phyloP scores from a whole-genome alignment of 2,329 filamentous ascomycete genomes.

The Pseudocercospora pini-densiflorae region DNA sequence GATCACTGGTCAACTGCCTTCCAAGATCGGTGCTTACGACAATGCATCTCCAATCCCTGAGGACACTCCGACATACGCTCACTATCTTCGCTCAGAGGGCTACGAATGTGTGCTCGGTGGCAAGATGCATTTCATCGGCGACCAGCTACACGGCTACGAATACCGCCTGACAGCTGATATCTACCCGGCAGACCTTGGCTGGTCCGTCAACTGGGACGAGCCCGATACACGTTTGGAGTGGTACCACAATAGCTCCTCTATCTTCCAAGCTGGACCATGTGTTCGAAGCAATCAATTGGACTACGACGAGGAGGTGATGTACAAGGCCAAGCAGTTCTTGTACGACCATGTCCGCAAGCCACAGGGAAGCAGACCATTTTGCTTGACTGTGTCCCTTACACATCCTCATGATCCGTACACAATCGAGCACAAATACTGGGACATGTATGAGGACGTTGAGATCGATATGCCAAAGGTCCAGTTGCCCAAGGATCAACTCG shows the following conservation, averaged over 20 bases:
- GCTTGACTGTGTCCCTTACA: constrained; percentile 87
- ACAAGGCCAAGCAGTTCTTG: constrained; percentile 84
- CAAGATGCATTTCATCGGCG: constrained; percentile 97
- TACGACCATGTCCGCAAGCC: constrained; percentile 89
- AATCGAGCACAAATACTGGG: constrained; percentile 93
- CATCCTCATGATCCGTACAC: constrained; percentile 96
- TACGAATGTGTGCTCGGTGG: constrained; percentile 91
- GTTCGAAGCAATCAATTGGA: constrained; percentile 93
- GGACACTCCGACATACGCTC: constrained; percentile 87
- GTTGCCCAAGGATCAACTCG: constrained; percentile 80
- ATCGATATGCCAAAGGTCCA: constrained; percentile 80
- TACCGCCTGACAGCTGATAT: constrained; percentile 92
- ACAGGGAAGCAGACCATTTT: constrained; percentile 75
- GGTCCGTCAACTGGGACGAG: constrained; percentile 95
- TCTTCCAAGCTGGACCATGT: constrained; percentile 85
- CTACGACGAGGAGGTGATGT: constrained; percentile 96
- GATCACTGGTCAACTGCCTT: constrained; percentile 89
- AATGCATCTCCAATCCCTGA: constrained; percentile 85
- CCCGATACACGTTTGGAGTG: constrained; percentile 84
- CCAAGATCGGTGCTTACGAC: constrained; percentile 90
- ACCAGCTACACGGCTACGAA: constrained; percentile 94
- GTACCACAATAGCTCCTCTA: constrained; percentile 96
- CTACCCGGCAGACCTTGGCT: constrained; percentile 92
- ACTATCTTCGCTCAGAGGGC: constrained; percentile 81
- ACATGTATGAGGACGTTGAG: constrained; percentile 85